phyloP scores from a whole-genome alignment of 2,329 filamentous ascomycete species.

The Fusarium sterilihyphosum region DNA sequence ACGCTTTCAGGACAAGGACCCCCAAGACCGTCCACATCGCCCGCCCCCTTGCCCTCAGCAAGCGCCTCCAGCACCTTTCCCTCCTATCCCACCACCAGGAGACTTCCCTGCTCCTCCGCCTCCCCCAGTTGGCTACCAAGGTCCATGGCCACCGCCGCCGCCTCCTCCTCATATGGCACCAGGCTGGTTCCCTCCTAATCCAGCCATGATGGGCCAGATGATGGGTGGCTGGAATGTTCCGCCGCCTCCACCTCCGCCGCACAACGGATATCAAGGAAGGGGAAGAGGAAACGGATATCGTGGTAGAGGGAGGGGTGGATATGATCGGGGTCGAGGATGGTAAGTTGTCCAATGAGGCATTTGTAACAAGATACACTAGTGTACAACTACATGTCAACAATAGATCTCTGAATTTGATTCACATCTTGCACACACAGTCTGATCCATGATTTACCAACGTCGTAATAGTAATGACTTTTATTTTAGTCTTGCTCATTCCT shows the following conservation, averaged over 20 bases:
- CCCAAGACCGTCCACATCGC: slow-evolving; percentile 19
- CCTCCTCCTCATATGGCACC: slow-evolving; percentile 41
- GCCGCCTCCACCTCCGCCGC: slow-evolving; percentile 35
- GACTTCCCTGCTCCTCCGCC: slow-evolving; percentile 6
- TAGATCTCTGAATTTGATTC: neutral
- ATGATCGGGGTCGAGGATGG: slow-evolving; percentile 47
- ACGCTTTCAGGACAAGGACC: slow-evolving; percentile 27
- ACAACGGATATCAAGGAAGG: slow-evolving; percentile 39
- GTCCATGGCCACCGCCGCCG: slow-evolving; percentile 55
- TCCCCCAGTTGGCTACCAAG: slow-evolving; percentile 51
- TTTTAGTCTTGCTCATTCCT: slow-evolving; percentile 46
- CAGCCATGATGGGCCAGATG: slow-evolving; percentile 42
- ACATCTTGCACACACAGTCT: neutral
- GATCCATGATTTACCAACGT: neutral
- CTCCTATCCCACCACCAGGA: slow-evolving; percentile 31
- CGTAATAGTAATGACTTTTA: slow-evolving; percentile 43
- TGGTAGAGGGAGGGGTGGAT: slow-evolving; percentile 46
- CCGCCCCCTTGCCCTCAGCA: slow-evolving; percentile 42
- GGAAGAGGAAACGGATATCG: slow-evolving; percentile 40
- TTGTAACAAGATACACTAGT: neutral
- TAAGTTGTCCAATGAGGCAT: neutral
- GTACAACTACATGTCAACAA: neutral
- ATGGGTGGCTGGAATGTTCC: slow-evolving; percentile 42
- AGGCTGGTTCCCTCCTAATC: slow-evolving; percentile 44
- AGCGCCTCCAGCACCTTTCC: slow-evolving; percentile 32